Evolutionary conservation across 2,329 filamentous ascomycete genomes (phyloP).

Genomic region (Hymenoscyphus scutula): DNA sequence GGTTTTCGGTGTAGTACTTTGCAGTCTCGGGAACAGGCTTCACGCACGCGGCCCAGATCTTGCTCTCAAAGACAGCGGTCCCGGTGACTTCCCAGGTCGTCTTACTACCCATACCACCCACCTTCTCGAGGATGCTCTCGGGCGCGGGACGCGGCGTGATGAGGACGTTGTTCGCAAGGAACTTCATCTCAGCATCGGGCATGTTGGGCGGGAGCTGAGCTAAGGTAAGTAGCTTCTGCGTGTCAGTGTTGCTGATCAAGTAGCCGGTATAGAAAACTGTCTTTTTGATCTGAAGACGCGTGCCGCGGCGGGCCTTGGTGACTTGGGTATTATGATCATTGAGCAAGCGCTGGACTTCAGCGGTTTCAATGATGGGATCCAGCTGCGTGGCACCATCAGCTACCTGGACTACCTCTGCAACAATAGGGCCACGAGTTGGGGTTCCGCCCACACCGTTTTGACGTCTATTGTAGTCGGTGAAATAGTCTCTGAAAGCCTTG

Average conservation of each 20-base stretch:
- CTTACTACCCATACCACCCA: slow-evolving; percentile 82
- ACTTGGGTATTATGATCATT: slow-evolving; percentile 76
- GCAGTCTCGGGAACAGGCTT: slow-evolving; percentile 67
- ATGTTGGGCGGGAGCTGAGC: slow-evolving; percentile 60
- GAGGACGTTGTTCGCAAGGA: slow-evolving; percentile 85
- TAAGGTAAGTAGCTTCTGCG: slow-evolving; percentile 69
- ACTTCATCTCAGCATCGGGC: slow-evolving; percentile 69
- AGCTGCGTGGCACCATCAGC: slow-evolving; percentile 70
- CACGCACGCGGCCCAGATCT: slow-evolving; percentile 82
- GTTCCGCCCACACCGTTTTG: slow-evolving; percentile 48
- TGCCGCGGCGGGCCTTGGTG: slow-evolving; percentile 39
- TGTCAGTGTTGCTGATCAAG: slow-evolving; percentile 71
- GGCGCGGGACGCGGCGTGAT: slow-evolving; percentile 79
- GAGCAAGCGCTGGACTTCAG: slow-evolving; percentile 84
- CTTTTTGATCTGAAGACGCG: slow-evolving; percentile 71
- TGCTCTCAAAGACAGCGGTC: slow-evolving; percentile 71
- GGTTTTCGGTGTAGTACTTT: slow-evolving; percentile 75
- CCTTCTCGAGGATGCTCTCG: slow-evolving; percentile 70
- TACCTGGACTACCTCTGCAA: slow-evolving; percentile 82
- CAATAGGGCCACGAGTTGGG: slow-evolving; percentile 62
- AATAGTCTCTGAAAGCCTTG: slow-evolving; percentile 81
- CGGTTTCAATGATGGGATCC: slow-evolving; percentile 75
- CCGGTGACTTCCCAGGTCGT: slow-evolving; percentile 82
- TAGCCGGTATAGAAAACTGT: slow-evolving; percentile 92
- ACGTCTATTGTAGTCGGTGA: slow-evolving; percentile 69